Evolutionary conservation across 176 grass and related monocot genomes (phyloP), one percentile per base, ranked within the genome.

Genomic region (Carex littledalei): DNA sequence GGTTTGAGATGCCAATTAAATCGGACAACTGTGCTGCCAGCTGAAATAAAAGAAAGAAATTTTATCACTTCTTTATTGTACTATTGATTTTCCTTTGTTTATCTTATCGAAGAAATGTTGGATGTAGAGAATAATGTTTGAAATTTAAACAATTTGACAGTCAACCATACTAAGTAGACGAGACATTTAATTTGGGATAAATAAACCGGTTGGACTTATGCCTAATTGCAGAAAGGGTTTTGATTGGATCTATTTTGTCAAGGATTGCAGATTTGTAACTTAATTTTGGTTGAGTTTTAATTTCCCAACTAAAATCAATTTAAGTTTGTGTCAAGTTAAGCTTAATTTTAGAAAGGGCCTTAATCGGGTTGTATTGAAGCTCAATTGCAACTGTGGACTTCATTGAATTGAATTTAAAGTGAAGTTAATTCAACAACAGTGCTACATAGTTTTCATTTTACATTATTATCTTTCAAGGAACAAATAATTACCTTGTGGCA

Each of bases 401-500:
- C 17, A 20, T 18, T 79, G 47, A 6, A 26, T 79, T 79, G 21
- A 34, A 57, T 52, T 54, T 55, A 55, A 79, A 31, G 47, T 15
- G 29, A 79, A 61, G 37, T 1, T 26, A 82, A 61, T 64, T 39
- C 10, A 82, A 63, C 24, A 54, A 21, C 24, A 81, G 78, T 21
- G 34, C 61, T 20, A 18, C 10, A 22, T 57, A 37, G 34, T 60
- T 26, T 60, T 63, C 3, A 64, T 37, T 60, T 20, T 62, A 12
- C 0, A 16, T 82, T 63, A 63, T 45, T 20, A 52, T 43, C 11
- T 47, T 66, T 20, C 5, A 82, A 82, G 57, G 58, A 22, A 24
- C 5, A 66, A 66, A 82, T 86, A 76, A 53, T 87, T 73, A 94
- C 92, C 91, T 97, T 92, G 13, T 94, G 89, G 90, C 94, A 97